Evolutionary conservation across 2,329 filamentous ascomycete genomes (phyloP).

Genomic region (Arthrobotrys sphaeroides): DNA sequence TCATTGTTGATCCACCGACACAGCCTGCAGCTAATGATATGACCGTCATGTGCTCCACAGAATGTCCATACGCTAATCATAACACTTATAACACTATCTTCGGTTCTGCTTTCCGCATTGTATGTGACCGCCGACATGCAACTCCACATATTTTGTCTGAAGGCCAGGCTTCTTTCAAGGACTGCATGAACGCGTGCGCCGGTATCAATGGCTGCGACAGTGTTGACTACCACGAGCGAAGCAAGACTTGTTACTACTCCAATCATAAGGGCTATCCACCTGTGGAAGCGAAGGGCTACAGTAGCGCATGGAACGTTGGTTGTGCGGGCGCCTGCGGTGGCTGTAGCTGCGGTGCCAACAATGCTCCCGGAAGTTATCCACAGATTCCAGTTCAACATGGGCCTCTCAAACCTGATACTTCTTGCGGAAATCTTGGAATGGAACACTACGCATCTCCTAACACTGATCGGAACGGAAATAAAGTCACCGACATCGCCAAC

Average conservation of each 20-base stretch:
- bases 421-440: constrained; percentile 46
- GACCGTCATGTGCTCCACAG: constrained; percentile 39
- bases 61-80: constrained; percentile 35
- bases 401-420: constrained; percentile 40
- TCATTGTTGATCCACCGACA: constrained; percentile 39
- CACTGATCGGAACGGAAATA: constrained; percentile 8
- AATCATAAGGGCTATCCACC: constrained; percentile 40
- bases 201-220: constrained; percentile 38
- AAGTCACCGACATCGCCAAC: constrained; percentile 14
- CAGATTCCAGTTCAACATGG: constrained; percentile 10
- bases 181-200: constrained; percentile 44
- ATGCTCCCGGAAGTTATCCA: constrained; percentile 11
- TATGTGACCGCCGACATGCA: constrained; percentile 30
- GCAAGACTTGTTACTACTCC: constrained; percentile 40
- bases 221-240: constrained; percentile 43
- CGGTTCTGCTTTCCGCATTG: constrained; percentile 32
- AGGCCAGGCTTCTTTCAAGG: constrained; percentile 35
- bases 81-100: constrained; percentile 42
- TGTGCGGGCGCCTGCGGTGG: constrained; percentile 35
- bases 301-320: constrained; percentile 39
- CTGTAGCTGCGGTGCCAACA: constrained; percentile 24
- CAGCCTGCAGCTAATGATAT: constrained; percentile 29
- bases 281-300: constrained; percentile 27
- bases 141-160: constrained; percentile 41
- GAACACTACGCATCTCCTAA: constrained; percentile 41